Percentiles rank a stretch among this genome's conserved stretches.
These are phyloP conservation scores for Candolleomyces efflorescens DNA, from an alignment of 768 basidiomycete species.

Conservation along the genomic window DNA sequence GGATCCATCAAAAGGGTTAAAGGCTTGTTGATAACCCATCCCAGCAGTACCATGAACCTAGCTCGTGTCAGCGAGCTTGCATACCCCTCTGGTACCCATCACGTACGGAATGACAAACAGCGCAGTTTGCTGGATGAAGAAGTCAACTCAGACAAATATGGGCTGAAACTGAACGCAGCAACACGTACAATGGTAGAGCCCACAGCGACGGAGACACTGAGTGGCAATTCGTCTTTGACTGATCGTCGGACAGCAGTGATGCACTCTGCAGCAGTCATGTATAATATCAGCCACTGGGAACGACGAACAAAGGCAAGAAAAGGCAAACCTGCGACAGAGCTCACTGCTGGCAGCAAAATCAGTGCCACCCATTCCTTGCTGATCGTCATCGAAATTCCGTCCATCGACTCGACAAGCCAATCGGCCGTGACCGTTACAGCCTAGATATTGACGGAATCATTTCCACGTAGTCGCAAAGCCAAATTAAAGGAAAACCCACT, in stretches of 20 bases:
- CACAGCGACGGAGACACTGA: conserved; percentile 82
- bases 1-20: conserved; percentile 83
- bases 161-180: neutral
- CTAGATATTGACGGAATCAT: conserved; percentile 22
- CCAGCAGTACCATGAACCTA: conserved; percentile 72
- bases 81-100: neutral
- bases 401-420: conserved; percentile 78
- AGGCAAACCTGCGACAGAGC: conserved; percentile 63
- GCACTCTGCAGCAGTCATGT: conserved; percentile 64
- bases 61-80: neutral
- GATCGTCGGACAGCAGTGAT: conserved; percentile 90
- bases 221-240: conserved; percentile 74
- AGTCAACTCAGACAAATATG: neutral
- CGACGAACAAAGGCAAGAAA: neutral
- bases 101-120: conserved; percentile 43
- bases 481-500: conserved; percentile 36
- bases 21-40: conserved; percentile 78
- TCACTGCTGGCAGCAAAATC: conserved; percentile 83
- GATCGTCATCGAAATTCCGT: conserved; percentile 65
- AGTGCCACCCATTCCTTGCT: conserved; percentile 88
- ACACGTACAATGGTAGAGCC: conserved; percentile 67
- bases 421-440: conserved; percentile 56
- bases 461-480: neutral
- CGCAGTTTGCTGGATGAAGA: conserved; percentile 51
- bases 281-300: neutral